phyloP scores from a whole-genome alignment of 2,329 filamentous ascomycete genomes.

The Chrysoporthe austroafricana region DNA sequence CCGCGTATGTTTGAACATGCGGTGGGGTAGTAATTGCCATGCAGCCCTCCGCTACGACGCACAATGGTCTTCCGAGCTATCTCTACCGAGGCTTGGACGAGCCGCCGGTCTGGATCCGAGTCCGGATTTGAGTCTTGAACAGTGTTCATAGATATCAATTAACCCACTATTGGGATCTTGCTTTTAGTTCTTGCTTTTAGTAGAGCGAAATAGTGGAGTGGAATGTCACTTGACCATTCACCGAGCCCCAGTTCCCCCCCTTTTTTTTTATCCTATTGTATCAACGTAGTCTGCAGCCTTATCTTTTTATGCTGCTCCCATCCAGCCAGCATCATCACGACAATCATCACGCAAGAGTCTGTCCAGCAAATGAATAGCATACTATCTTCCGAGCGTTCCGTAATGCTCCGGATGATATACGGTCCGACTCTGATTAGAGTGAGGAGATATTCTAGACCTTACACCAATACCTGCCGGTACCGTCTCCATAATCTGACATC shows the following conservation, averaged over 20 bases:
- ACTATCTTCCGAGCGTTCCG: neutral
- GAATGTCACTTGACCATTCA: neutral
- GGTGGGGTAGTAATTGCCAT: conserved; percentile 1
- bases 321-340: neutral
- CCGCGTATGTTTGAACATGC: neutral
- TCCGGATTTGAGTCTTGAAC: neutral
- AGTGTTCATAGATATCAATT: neutral
- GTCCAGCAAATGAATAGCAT: neutral
- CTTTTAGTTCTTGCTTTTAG: neutral
- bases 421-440: neutral
- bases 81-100: conserved; percentile 8
- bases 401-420: neutral
- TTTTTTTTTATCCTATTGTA: neutral
- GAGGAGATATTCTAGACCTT: too few relatives aligned
- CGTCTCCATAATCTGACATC: neutral
- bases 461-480: neutral
- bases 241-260: neutral
- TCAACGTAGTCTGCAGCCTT: conserved; percentile 11
- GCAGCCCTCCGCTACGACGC: neutral
- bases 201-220: neutral
- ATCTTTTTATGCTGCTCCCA: neutral
- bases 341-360: conserved; percentile 3
- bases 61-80: too few relatives aligned
- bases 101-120: conserved; percentile 5
- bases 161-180: neutral